Evolutionary conservation across 331 rosid genomes (phyloP), one percentile per base, ranked within the genome.

Genomic region (Malus hybrid): DNA sequence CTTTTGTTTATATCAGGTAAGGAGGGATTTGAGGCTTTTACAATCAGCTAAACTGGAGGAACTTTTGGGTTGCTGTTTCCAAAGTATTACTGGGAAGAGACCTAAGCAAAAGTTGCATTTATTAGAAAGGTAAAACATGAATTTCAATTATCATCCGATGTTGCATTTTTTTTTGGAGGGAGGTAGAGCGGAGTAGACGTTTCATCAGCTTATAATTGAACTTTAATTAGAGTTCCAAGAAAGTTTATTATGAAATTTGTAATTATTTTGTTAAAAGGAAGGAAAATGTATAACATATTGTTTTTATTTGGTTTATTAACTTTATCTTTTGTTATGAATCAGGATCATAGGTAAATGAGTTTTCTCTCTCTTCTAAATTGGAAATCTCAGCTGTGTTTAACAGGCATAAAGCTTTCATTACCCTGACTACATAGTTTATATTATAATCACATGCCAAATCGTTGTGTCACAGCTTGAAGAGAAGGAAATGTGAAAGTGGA

Each of bases 101-200:
- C 93, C 96, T 9, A 90, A 87, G 70, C 95, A 88, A 81, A 94
- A 87, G 78, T 65, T 89, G 72, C 92, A 85, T 81, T 88, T 91
- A 63, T 79, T 94, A 79, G 93, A 90, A 78, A 90, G 96, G 97
- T 91, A 71, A 63, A 63, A 2, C 24, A 24, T 7, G 30, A n/a
- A 32, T 16, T 20, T 53, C 18, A n/a, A 48, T n/a, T 48, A 9
- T 71, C 20, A 32, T 63, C 6, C 56, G 75, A 48, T 19, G 1
- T 12, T 62, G 34, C 26, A 56, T 4, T 3, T 0, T 33, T 19
- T 36, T 24, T 19, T 52, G 33, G 3, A 5, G 19, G 34, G 19
- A 61, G 63, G 63, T 24, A 57, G 24, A 9, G 30, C 11, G 3
- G n/a, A n/a, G n/a, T n/a, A n/a, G n/a, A n/a, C n/a, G n/a, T 61